A percentile compares a stretch with the other conserved stretches of the same genome.
Conservation (phyloP, 768 basidiomycete species). For the Boletus vinaceobasis region DNA sequence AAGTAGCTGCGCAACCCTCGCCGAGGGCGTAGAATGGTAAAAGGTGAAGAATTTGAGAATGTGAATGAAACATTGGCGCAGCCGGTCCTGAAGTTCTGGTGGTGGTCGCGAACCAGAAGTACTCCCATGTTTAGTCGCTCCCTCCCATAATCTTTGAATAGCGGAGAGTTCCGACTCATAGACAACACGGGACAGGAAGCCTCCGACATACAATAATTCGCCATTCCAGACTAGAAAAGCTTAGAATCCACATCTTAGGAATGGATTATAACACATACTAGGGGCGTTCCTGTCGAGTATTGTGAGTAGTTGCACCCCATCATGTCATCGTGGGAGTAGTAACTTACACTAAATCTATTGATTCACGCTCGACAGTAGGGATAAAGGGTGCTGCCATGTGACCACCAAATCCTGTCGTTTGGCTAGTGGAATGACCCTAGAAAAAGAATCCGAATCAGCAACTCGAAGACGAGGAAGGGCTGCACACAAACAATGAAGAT, state of each 20-base stretch:
- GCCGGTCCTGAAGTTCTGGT: constrained; percentile 44
- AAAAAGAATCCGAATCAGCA: background rate
- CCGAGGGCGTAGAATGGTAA: constrained; percentile 79
- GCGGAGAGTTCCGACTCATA: constrained; percentile 9
- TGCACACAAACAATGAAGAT: too few relatives aligned
- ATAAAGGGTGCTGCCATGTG: constrained; percentile 10
- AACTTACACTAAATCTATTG: constrained; percentile 9
- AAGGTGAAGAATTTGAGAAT: constrained; percentile 89
- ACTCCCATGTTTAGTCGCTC: constrained; percentile 31
- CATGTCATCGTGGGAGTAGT: background rate
- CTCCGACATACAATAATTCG: constrained; percentile 40
- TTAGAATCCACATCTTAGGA: too few relatives aligned
- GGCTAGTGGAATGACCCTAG: constrained; percentile 11
- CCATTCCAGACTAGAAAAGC: constrained; percentile 93
- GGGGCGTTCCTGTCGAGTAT: too few relatives aligned
- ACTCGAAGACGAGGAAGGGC: too few relatives aligned
- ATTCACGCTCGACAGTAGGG: constrained; percentile 12
- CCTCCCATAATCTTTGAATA: constrained; percentile 48
- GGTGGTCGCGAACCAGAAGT: constrained; percentile 30
- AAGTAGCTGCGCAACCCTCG: constrained; percentile 66
- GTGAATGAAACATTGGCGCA: constrained; percentile 68
- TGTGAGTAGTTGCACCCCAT: background rate
- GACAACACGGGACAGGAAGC: constrained; percentile 1
- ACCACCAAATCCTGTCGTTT: constrained; percentile 10
- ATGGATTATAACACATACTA: too few relatives aligned